A percentile compares a stretch with the other conserved stretches of the same genome.
Evolutionary conservation across 2,329 filamentous ascomycete species (phyloP).

Genomic region (Tolypocladium inflatum): DNA sequence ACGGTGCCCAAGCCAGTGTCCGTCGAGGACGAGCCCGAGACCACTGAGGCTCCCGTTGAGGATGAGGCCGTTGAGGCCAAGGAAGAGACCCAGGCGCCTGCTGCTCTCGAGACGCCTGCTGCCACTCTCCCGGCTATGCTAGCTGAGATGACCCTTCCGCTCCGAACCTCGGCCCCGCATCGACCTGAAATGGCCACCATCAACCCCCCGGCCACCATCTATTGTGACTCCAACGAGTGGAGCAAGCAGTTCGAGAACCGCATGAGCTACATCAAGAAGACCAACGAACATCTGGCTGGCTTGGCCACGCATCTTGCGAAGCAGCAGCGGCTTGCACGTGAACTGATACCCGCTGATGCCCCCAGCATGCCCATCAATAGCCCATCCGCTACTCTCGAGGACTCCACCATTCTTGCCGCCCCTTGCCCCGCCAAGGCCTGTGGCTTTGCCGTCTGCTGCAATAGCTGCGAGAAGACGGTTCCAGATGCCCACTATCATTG

Average conservation of each 20-base stretch:
- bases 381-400: background rate
- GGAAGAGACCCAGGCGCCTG: background rate
- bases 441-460: constrained; percentile 82
- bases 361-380: background rate
- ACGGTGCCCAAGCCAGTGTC: constrained; percentile 31
- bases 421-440: background rate
- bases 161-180: background rate
- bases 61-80: background rate
- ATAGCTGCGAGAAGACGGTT: constrained; percentile 73
- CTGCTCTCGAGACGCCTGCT: background rate
- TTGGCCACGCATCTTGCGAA: constrained; percentile 2
- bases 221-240: constrained; percentile 14
- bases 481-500: constrained; percentile 87
- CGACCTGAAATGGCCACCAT: background rate
- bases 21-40: constrained; percentile 40
- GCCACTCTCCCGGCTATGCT: background rate
- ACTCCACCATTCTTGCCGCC: background rate
- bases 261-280: constrained; percentile 15
- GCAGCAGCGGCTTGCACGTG: background rate
- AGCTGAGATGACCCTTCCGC: background rate
- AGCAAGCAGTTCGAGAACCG: constrained; percentile 16
- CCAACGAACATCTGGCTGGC: constrained; percentile 7
- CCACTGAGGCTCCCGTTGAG: constrained; percentile 8
- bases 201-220: background rate
- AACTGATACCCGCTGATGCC: background rate